phyloP scores from a whole-genome alignment of 2,329 filamentous ascomycete genomes.

The Fusarium concolor region DNA sequence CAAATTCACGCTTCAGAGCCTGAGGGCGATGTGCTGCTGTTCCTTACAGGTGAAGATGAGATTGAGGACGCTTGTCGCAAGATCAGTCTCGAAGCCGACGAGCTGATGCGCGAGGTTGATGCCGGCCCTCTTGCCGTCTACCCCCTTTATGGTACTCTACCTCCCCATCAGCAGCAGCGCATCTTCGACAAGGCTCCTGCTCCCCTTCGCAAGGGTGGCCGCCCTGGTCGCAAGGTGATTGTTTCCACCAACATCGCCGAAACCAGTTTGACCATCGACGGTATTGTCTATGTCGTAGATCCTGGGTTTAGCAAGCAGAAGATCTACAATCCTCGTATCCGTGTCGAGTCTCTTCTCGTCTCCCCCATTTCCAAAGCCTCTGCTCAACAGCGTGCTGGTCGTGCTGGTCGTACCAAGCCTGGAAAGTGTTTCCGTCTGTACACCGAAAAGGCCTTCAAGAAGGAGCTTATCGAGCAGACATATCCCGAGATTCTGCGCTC shows the following conservation, averaged over 20 bases:
- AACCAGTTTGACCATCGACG: conserved; percentile 96
- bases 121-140: conserved; percentile 91
- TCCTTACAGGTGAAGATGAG: conserved; percentile 97
- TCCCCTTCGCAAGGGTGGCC: conserved; percentile 77
- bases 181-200: conserved; percentile 93
- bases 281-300: conserved; percentile 99
- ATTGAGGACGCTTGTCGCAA: conserved; percentile 97
- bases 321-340: conserved; percentile 96
- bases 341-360: conserved; percentile 96
- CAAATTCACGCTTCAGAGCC: conserved; percentile 95
- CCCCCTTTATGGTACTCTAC: conserved; percentile 92
- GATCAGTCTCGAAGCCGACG: conserved; percentile 89
- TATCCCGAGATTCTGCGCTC: conserved; percentile 96
- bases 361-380: conserved; percentile 98
- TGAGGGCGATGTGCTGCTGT: conserved; percentile 92
- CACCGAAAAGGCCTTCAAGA: conserved; percentile 95
- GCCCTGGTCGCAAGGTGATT: conserved; percentile 92
- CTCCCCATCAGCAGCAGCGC: conserved; percentile 90
- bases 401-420: conserved; percentile 97
- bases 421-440: conserved; percentile 99
- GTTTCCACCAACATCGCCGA: conserved; percentile 98
- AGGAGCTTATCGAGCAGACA: conserved; percentile 96
- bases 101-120: conserved; percentile 90
- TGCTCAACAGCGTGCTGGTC: conserved; percentile 96
- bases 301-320: conserved; percentile 99